Percentiles rank a stretch among this genome's conserved stretches.
These are phyloP conservation scores for Vitis hybrid DNA, from an alignment of 177 flowering plant genomes.

Conservation along the genomic window DNA sequence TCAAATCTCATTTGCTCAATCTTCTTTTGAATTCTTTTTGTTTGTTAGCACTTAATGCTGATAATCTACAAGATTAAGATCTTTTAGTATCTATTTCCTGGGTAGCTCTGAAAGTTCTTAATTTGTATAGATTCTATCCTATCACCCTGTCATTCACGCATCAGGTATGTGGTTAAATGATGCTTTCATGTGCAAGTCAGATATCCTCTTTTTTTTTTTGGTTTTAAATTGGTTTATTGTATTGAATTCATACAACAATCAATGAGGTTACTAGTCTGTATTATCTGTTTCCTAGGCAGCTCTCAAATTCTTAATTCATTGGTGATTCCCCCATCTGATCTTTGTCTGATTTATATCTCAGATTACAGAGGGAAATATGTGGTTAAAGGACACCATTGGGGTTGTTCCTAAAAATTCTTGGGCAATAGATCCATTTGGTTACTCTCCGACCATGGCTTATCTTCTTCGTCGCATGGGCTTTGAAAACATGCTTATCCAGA, in stretches of 20 bases:
- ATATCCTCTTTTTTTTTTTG: too few relatives aligned
- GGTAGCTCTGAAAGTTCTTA: background rate
- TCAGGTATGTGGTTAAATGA: too few relatives aligned
- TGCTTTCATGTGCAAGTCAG: too few relatives aligned
- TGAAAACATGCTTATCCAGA: slow-evolving; percentile 97
- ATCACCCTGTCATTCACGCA: too few relatives aligned
- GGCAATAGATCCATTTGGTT: slow-evolving; percentile 99
- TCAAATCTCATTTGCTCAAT: too few relatives aligned
- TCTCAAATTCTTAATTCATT: too few relatives aligned
- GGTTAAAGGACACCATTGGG: slow-evolving; percentile 94
- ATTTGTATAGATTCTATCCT: background rate
- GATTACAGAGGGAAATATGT: slow-evolving; percentile 96
- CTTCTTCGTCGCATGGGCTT: slow-evolving; percentile 99
- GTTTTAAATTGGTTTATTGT: too few relatives aligned
- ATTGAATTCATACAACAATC: too few relatives aligned
- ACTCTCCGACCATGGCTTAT: slow-evolving; percentile 98
- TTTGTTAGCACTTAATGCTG: background rate
- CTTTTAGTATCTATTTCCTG: background rate
- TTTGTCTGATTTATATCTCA: slow-evolving; percentile 28
- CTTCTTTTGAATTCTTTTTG: background rate
- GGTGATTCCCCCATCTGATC: background rate
- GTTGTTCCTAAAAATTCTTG: slow-evolving; percentile 93
- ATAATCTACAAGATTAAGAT: background rate
- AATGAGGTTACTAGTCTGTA: too few relatives aligned
- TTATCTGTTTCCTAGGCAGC: too few relatives aligned